Percentiles rank a stretch among this genome's conserved stretches.
Evolutionary conservation across 108 stramenopile genomes (phyloP).

Genomic region (Aureococcus anophagefferens): DNA sequence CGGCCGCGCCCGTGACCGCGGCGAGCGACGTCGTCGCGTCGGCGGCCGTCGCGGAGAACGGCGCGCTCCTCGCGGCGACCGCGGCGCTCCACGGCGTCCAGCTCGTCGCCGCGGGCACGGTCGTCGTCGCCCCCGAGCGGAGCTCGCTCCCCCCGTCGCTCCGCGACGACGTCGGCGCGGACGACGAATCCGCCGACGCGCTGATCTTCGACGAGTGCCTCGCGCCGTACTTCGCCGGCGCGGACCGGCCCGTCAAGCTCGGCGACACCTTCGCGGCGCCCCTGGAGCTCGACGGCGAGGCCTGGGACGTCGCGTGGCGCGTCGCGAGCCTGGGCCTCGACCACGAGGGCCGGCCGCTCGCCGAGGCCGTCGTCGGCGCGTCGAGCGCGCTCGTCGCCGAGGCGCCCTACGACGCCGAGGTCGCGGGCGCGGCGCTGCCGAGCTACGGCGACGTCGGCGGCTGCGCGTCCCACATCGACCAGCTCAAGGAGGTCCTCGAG

Average conservation of each 20-base stretch:
- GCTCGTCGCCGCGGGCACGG: too few relatives aligned
- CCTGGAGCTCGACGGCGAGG: too few relatives aligned
- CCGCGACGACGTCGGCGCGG: too few relatives aligned
- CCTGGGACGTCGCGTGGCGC: too few relatives aligned
- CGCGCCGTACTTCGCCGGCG: conserved; percentile 38
- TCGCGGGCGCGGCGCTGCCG: conserved; percentile 11
- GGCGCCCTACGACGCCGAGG: conserved; percentile 15
- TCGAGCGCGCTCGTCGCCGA: conserved; percentile 19
- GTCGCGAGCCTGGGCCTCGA: too few relatives aligned
- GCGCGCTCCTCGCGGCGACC: background rate
- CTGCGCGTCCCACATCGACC: conserved; percentile 68
- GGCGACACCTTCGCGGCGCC: too few relatives aligned
- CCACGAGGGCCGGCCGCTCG: background rate
- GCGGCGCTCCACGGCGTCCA: too few relatives aligned
- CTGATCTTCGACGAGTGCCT: conserved; percentile 35
- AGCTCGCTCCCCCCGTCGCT: too few relatives aligned
- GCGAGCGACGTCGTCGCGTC: too few relatives aligned
- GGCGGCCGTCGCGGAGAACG: background rate
- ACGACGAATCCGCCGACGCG: conserved; percentile 1
- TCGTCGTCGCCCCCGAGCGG: too few relatives aligned
- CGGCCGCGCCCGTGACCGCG: too few relatives aligned
- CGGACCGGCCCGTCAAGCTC: conserved; percentile 25
- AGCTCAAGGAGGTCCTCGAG: conserved; percentile 88
- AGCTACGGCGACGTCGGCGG: conserved; percentile 91
- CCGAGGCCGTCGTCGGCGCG: background rate